Evolutionary conservation across 192 early-diverging fungal genomes (phyloP).

Genomic region (Coemansia sp.): DNA sequence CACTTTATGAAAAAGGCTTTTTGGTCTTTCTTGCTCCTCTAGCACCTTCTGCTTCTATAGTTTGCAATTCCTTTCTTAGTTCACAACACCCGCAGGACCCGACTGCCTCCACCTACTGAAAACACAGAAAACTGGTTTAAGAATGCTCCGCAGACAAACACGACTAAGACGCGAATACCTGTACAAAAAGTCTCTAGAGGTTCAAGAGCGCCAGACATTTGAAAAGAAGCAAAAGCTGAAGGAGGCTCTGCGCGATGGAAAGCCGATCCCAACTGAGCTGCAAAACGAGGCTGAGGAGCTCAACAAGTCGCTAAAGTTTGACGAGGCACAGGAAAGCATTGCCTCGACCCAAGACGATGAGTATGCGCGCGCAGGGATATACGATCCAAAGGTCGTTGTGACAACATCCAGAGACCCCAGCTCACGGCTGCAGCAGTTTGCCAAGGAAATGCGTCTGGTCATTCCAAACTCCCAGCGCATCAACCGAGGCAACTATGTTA

Average conservation of each 20-base stretch:
- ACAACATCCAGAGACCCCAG: constrained; percentile 96
- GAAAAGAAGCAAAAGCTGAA: constrained; percentile 94
- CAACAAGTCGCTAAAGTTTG: constrained; percentile 78
- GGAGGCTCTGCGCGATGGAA: constrained; percentile 87
- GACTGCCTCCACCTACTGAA: too few relatives aligned
- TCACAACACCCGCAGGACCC: too few relatives aligned
- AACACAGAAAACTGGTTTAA: background rate
- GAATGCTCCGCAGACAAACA: constrained; percentile 72
- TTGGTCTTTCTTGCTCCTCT: too few relatives aligned
- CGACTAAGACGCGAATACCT: constrained; percentile 92
- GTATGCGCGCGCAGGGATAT: constrained; percentile 89
- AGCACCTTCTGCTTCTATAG: too few relatives aligned
- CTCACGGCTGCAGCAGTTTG: constrained; percentile 89
- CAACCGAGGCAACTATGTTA: constrained; percentile 95
- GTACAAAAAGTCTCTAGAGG: constrained; percentile 94
- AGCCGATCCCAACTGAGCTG: constrained; percentile 84
- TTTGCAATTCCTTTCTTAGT: too few relatives aligned
- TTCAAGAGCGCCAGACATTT: constrained; percentile 86
- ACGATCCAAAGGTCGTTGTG: constrained; percentile 94
- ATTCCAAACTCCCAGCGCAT: constrained; percentile 97
- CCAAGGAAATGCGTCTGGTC: constrained; percentile 95
- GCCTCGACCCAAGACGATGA: constrained; percentile 93
- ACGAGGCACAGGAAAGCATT: constrained; percentile 78
- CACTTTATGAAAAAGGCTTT: too few relatives aligned
- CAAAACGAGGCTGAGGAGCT: constrained; percentile 72